Percentiles rank a stretch among this genome's conserved stretches.
Conservation (phyloP, 768 basidiomycete genomes). For the Serpula lacrymans region DNA sequence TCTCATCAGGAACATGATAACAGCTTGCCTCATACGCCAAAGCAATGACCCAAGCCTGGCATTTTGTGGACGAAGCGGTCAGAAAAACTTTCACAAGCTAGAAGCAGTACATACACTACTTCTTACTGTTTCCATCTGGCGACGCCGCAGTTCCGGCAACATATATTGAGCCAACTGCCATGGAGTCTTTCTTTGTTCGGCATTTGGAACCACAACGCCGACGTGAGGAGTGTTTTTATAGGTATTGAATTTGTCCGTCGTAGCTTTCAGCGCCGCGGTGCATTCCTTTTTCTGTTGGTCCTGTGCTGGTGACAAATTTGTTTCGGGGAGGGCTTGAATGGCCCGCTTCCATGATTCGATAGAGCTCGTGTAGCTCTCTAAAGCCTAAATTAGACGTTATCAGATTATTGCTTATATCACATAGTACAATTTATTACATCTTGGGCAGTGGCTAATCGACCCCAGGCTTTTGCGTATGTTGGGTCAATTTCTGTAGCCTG, state of each 20-base stretch:
- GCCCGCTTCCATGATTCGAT: conserved; percentile 24
- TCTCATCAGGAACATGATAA: neutral
- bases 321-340: conserved; percentile 23
- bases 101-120: conserved; percentile 11
- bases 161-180: conserved; percentile 8
- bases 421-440: conserved; percentile 20
- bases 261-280: conserved; percentile 18
- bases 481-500: conserved; percentile 40
- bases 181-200: neutral
- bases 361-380: conserved; percentile 7
- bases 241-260: conserved; percentile 14
- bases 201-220: neutral
- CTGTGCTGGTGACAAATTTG: conserved; percentile 27
- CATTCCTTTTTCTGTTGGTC: conserved; percentile 35
- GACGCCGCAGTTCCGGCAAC: conserved; percentile 5
- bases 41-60: conserved; percentile 19
- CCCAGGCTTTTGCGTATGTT: conserved; percentile 40
- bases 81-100: no score
- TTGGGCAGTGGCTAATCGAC: conserved; percentile 33
- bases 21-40: conserved; percentile 10
- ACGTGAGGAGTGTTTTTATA: neutral
- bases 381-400: no score
- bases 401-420: neutral
- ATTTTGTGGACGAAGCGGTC: no score
- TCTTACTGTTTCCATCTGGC: neutral